Conservation (phyloP, 139 green algal species). For the Asterochloris sp. region DNA sequence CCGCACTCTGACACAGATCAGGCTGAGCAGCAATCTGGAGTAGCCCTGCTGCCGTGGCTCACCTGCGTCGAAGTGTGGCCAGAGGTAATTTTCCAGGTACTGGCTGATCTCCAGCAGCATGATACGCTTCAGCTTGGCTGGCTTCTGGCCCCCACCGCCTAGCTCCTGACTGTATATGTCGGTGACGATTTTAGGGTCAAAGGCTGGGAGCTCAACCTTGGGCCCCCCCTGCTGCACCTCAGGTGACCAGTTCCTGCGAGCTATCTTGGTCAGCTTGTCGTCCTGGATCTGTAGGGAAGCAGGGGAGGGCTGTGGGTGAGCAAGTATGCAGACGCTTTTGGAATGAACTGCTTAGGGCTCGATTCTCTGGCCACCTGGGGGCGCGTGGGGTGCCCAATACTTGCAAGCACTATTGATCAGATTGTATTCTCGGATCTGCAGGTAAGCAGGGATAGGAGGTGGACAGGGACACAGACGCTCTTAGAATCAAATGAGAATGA, state of each 20-base stretch:
- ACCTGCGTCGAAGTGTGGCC: conserved; percentile 73
- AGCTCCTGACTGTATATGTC: conserved; percentile 65
- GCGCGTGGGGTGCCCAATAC: conserved; percentile 44
- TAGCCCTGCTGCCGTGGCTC: not conserved
- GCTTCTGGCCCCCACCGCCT: conserved; percentile 27
- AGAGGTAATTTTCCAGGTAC: conserved; percentile 96
- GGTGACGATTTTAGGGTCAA: conserved; percentile 58
- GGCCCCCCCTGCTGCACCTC: not conserved
- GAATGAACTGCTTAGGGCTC: conserved; percentile 46
- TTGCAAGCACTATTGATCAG: conserved; percentile 39
- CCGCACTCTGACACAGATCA: too few species aligned
- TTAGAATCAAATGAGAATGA: too few species aligned
- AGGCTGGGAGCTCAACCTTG: conserved; percentile 30
- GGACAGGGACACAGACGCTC: too few species aligned
- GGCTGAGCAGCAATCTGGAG: too few species aligned
- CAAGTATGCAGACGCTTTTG: conserved; percentile 56
- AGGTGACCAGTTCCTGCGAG: conserved; percentile 45
- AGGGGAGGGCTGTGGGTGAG: not conserved
- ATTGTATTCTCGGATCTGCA: conserved; percentile 30
- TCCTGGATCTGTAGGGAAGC: conserved; percentile 2
- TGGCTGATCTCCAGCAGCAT: conserved; percentile 85
- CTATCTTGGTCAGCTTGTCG: conserved; percentile 49
- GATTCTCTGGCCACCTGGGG: not conserved
- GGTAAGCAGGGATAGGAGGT: too few species aligned
- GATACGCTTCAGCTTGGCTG: conserved; percentile 48